phyloP scores from a whole-genome alignment of 2,329 filamentous ascomycete species.

The Diplodia corticola region DNA sequence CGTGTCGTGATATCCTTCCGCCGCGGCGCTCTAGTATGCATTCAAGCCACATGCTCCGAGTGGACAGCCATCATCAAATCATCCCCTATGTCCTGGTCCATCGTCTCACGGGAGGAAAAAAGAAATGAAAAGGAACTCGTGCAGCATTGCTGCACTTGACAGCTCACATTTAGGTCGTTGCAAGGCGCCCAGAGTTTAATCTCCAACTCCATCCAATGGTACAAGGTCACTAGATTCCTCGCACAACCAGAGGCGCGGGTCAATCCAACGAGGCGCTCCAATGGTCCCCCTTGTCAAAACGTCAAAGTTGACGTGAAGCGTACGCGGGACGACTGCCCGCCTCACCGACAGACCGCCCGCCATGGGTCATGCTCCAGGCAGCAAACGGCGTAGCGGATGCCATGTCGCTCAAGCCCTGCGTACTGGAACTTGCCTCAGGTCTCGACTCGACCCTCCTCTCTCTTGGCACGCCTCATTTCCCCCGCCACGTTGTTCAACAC shows the following conservation, averaged over 20 bases:
- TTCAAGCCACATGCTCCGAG: neutral
- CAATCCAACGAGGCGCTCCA: neutral
- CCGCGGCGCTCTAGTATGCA: neutral
- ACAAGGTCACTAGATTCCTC: neutral
- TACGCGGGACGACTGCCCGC: neutral
- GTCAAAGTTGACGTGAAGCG: neutral
- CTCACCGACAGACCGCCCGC: neutral
- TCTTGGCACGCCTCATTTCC: too few relatives aligned
- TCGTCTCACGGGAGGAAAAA: neutral
- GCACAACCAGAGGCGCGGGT: neutral
- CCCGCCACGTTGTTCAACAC: too few relatives aligned
- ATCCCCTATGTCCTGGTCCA: neutral
- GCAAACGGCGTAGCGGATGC: too few relatives aligned
- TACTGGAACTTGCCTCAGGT: too few relatives aligned
- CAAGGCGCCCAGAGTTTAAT: neutral
- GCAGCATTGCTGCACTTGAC: neutral
- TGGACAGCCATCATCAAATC: neutral
- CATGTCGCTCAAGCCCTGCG: too few relatives aligned
- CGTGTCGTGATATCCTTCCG: too few relatives aligned
- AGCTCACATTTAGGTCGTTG: neutral
- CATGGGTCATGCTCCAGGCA: neutral
- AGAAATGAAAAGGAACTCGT: too few relatives aligned
- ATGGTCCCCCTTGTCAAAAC: neutral
- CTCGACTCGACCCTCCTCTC: too few relatives aligned
- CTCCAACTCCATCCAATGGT: neutral